Evolutionary conservation across 2,329 filamentous ascomycete species (phyloP).

Genomic region (Aspergillus fijiensis): DNA sequence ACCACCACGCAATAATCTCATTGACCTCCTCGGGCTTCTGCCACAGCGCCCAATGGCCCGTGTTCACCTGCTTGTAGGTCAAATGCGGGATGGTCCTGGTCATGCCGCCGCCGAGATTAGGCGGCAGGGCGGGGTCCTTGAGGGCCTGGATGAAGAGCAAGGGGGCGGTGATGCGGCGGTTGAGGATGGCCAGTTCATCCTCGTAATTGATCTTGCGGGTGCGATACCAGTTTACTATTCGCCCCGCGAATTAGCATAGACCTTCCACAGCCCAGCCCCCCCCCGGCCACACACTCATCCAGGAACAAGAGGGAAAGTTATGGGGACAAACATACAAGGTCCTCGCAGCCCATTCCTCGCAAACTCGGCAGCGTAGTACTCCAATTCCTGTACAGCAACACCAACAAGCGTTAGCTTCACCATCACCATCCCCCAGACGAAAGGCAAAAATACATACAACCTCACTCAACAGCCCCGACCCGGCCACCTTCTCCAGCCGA

Average conservation of each 20-base stretch:
- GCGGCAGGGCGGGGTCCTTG: conserved; percentile 70
- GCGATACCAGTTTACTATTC: conserved; percentile 78
- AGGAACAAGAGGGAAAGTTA: background rate
- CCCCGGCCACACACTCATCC: no score
- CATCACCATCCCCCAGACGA: background rate
- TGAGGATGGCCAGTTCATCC: conserved; percentile 60
- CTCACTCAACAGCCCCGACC: conserved; percentile 59
- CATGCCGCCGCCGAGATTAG: conserved; percentile 71
- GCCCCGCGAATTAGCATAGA: background rate
- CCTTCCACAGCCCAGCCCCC: no score
- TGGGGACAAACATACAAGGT: conserved; percentile 52
- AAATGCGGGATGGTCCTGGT: conserved; percentile 64
- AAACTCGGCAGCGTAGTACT: conserved; percentile 75
- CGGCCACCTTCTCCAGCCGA: conserved; percentile 57
- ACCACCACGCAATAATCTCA: conserved; percentile 63
- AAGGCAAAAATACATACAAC: conserved; percentile 48
- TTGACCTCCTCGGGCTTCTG: conserved; percentile 73
- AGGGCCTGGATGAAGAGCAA: conserved; percentile 73
- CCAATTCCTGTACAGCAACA: conserved; percentile 55
- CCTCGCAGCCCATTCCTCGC: conserved; percentile 71
- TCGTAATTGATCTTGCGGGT: conserved; percentile 69
- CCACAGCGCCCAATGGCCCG: conserved; percentile 80
- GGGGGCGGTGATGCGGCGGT: conserved; percentile 57
- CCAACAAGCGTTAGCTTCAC: background rate
- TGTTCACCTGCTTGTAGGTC: conserved; percentile 64